These are phyloP conservation scores for Hypholoma fasciculare DNA, from an alignment of 768 basidiomycete genomes.

Conservation along the genomic window DNA sequence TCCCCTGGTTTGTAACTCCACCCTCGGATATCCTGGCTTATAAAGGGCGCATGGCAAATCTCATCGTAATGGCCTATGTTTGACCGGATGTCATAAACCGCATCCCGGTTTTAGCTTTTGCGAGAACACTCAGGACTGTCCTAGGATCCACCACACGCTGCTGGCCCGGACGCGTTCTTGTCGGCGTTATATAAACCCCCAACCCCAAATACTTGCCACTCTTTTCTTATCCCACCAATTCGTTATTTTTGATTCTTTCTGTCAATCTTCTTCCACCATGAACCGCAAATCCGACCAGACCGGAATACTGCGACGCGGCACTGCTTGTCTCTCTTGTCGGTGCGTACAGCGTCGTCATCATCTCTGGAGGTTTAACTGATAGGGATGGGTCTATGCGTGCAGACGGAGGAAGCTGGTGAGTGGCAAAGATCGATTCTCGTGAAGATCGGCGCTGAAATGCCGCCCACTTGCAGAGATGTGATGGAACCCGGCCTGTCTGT, in stretches of 20 bases:
- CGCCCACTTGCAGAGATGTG: slow-evolving; percentile 50
- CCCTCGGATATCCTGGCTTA: not conserved
- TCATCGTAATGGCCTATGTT: not conserved
- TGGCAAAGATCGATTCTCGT: not conserved
- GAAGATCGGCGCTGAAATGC: not conserved
- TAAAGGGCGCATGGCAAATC: slow-evolving; percentile 2
- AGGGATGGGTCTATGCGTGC: not conserved
- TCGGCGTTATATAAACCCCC: slow-evolving; percentile 6
- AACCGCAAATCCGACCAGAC: slow-evolving; percentile 21
- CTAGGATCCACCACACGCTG: not conserved
- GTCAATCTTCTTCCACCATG: slow-evolving; percentile 11
- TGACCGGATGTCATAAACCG: slow-evolving; percentile 9
- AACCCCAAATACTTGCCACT: not conserved
- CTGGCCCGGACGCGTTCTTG: slow-evolving; percentile 3
- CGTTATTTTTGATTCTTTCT: not conserved
- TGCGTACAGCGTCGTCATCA: slow-evolving; percentile 20
- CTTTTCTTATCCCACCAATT: not conserved
- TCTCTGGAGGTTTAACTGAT: not conserved
- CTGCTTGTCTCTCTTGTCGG: slow-evolving; percentile 46
- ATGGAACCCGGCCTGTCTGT: slow-evolving; percentile 57
- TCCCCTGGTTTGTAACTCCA: not conserved
- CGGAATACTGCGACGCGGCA: slow-evolving; percentile 36
- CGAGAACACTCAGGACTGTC: slow-evolving; percentile 10
- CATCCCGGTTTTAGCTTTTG: slow-evolving; percentile 14
- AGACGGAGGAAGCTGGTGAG: slow-evolving; percentile 48